phyloP scores from a whole-genome alignment of 1,139 yeast species.

The Candida sanyaensis region DNA sequence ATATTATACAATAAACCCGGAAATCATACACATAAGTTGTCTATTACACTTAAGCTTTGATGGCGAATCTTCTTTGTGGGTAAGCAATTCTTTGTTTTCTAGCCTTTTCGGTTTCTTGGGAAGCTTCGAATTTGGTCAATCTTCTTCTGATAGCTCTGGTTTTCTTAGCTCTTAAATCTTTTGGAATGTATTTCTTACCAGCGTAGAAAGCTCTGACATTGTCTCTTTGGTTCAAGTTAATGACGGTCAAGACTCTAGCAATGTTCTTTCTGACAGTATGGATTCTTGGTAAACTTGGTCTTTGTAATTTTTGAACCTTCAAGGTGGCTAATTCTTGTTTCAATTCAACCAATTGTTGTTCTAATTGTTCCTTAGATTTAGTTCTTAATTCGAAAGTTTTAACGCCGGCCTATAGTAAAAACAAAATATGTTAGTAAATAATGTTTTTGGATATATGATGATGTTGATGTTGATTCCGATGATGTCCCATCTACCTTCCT shows the following conservation, averaged over 20 bases:
- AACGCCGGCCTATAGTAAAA: conserved; percentile 68
- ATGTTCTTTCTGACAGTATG: conserved; percentile 97
- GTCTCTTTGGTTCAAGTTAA: conserved; percentile 96
- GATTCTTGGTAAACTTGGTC: conserved; percentile 92
- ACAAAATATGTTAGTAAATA: conserved; percentile 1
- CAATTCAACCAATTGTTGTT: conserved; percentile 90
- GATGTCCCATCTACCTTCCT: not conserved
- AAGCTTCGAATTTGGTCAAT: conserved; percentile 85
- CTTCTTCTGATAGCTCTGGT: conserved; percentile 99
- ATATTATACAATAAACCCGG: conserved; percentile 6
- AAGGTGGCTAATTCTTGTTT: conserved; percentile 96
- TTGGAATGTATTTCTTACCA: conserved; percentile 97
- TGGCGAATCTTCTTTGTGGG: conserved; percentile 98
- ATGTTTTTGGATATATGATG: not conserved
- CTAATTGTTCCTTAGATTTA: conserved; percentile 96
- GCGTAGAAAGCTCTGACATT: conserved; percentile 94
- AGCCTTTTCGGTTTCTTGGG: conserved; percentile 82
- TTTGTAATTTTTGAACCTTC: conserved; percentile 94
- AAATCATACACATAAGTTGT: conserved; percentile 1
- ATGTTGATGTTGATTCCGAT: too few relatives aligned
- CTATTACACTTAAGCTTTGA: conserved; percentile 76
- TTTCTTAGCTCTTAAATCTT: conserved; percentile 99
- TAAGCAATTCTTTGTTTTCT: conserved; percentile 91
- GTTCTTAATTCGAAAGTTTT: conserved; percentile 97
- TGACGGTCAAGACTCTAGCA: conserved; percentile 96